Conservation (phyloP, 2,329 filamentous ascomycete genomes). For the Phaeosphaeria sp. region DNA sequence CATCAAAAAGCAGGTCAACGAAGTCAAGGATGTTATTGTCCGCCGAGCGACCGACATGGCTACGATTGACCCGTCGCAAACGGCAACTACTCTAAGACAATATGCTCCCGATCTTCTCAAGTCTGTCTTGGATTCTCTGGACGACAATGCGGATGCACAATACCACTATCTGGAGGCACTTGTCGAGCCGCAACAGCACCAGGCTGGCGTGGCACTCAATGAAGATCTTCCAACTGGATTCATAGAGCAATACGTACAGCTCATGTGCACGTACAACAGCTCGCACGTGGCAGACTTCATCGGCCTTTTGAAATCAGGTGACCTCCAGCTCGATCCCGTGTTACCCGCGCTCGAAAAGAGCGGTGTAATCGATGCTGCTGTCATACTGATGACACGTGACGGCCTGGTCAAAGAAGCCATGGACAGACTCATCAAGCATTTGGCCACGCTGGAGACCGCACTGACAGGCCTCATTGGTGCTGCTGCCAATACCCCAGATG, state of each 20-base stretch:
- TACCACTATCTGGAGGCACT: constrained; percentile 79
- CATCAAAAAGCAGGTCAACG: constrained; percentile 71
- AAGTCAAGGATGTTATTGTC: constrained; percentile 72
- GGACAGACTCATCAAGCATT: constrained; percentile 80
- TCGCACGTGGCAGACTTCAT: constrained; percentile 86
- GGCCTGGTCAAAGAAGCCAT: constrained; percentile 85
- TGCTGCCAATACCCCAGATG: constrained; percentile 62
- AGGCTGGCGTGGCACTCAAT: constrained; percentile 17
- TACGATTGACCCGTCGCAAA: constrained; percentile 67
- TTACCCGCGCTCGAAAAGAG: constrained; percentile 88
- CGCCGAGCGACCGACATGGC: constrained; percentile 71
- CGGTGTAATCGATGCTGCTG: constrained; percentile 89
- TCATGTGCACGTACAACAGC: constrained; percentile 88
- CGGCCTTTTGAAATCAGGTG: constrained; percentile 73
- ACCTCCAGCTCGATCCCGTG: constrained; percentile 79
- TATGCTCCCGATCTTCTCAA: constrained; percentile 70
- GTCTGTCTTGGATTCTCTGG: constrained; percentile 67
- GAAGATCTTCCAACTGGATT: constrained; percentile 61
- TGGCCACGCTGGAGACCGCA: constrained; percentile 79
- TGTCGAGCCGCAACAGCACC: constrained; percentile 65
- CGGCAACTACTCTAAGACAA: constrained; percentile 69
- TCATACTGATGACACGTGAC: constrained; percentile 87
- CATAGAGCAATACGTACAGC: constrained; percentile 82
- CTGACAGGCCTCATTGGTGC: constrained; percentile 75
- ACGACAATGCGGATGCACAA: constrained; percentile 68